Evolutionary conservation across 2,329 filamentous ascomycete genomes (phyloP).

Genomic region (Colletotrichum lentis): DNA sequence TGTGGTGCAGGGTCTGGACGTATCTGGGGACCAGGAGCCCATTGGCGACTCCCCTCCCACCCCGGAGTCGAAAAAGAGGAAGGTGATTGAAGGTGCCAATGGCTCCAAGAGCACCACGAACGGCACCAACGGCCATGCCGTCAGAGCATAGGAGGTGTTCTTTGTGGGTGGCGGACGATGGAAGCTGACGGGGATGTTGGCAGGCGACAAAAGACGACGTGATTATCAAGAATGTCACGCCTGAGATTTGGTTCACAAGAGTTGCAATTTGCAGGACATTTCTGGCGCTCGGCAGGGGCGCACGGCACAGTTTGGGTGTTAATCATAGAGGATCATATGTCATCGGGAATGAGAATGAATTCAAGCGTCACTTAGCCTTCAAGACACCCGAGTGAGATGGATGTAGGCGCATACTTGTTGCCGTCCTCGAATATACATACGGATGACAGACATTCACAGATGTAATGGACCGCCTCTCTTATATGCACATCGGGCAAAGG

Average conservation of each 20-base stretch:
- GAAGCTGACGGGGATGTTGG: not conserved
- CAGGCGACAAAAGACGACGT: not conserved
- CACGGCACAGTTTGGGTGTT: conserved; percentile 20
- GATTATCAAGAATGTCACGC: conserved; percentile 15
- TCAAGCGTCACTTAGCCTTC: not conserved
- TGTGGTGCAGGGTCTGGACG: conserved; percentile 62
- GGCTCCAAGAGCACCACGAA: conserved; percentile 30
- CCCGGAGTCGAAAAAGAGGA: conserved; percentile 40
- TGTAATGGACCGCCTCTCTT: too few relatives aligned
- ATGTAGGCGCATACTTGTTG: too few relatives aligned
- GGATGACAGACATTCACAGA: not conserved
- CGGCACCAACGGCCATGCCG: conserved; percentile 28
- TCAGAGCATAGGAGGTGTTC: conserved; percentile 2
- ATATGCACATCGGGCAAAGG: not conserved
- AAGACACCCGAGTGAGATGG: not conserved
- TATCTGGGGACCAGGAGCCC: conserved; percentile 61
- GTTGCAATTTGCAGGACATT: conserved; percentile 20
- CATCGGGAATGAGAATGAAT: conserved; percentile 6
- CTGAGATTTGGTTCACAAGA: conserved; percentile 17
- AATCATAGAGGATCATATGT: conserved; percentile 16
- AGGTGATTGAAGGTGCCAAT: conserved; percentile 32
- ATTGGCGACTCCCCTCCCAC: conserved; percentile 46
- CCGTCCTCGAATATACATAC: too few relatives aligned
- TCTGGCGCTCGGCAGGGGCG: conserved; percentile 27
- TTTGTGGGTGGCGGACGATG: not conserved